A percentile compares a stretch with the other conserved stretches of the same genome.
Evolutionary conservation across 352 stramenopile genomes (phyloP).

Genomic region (Thalassiosira exigua): DNA sequence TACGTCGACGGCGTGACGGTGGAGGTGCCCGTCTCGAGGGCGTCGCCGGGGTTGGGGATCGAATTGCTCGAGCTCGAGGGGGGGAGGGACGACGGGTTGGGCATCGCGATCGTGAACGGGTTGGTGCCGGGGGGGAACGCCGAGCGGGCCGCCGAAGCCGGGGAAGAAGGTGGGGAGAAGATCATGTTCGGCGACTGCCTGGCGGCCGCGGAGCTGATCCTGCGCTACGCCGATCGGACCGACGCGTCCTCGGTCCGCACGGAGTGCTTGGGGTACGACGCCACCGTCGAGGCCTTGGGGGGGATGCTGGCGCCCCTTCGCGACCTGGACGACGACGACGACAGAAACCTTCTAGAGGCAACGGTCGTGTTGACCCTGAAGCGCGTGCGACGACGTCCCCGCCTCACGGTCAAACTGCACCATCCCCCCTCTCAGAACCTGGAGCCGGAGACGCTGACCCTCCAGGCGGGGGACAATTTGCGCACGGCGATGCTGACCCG

Average conservation of each 20-base stretch:
- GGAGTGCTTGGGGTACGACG: constrained; percentile 78
- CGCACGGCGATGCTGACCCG: constrained; percentile 68
- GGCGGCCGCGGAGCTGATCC: constrained; percentile 34
- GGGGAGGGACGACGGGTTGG: constrained; percentile 75
- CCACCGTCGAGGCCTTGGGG: constrained; percentile 64
- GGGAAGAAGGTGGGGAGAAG: constrained; percentile 6
- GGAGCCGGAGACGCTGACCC: constrained; percentile 57
- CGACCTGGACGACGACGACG: constrained; percentile 17
- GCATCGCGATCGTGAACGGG: constrained; percentile 73
- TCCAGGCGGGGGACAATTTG: constrained; percentile 80
- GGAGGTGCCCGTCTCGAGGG: constrained; percentile 43
- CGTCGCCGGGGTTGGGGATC: constrained; percentile 66
- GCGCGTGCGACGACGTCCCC: constrained; percentile 69
- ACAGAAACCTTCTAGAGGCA: constrained; percentile 35
- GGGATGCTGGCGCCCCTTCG: constrained; percentile 47
- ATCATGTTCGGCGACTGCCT: constrained; percentile 46
- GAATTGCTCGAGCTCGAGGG: constrained; percentile 77
- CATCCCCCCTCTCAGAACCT: constrained; percentile 73
- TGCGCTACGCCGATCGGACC: constrained; percentile 18
- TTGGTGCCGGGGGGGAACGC: constrained; percentile 60
- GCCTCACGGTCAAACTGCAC: constrained; percentile 70
- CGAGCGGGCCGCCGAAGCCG: constrained; percentile 23
- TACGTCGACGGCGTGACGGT: constrained; percentile 70
- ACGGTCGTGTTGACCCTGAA: constrained; percentile 67
- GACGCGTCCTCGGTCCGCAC: constrained; percentile 49